Base-by-base conservation (phyloP, 2,329 filamentous ascomycete genomes). In the Aquanectria penicillioides region DNA sequence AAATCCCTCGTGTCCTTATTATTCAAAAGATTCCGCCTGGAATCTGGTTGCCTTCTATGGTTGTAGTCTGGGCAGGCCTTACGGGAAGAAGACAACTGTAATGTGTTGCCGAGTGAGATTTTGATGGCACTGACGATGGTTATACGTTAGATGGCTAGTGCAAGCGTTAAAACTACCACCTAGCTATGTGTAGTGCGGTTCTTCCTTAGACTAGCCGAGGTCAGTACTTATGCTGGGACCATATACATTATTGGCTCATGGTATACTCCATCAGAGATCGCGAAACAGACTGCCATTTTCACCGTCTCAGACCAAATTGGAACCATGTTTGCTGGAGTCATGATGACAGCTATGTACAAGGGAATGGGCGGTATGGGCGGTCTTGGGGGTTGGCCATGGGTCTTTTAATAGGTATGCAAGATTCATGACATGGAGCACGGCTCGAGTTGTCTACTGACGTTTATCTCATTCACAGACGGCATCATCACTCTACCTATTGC, bases 231-330 rank as follows among this genome's bases (percentile, higher is more conserved):
- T 4, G 67, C 68, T 3, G 71, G 73, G 0, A 71, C 54, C 1
- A 73, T 77, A 3, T 77, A 77, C 18, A 68, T 76, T 26, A 71
- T 77, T 29, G 75, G 75, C 0, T 74, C 80, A 0, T 87, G 85
- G 85, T 88, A 87, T n/a, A n/a, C n/a, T n/a, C n/a, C n/a, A n/a
- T n/a, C n/a, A n/a, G 86, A 88, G 57, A 80, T 89, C 0, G 84
- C 83, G 0, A 88, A 87, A 57, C 78, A 86, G 0, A 83, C 80
- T 1, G 85, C 83, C 17, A 81, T 88, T 31, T 88, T 88, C 68
- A 86, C 83, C 2, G 79, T 82, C 1, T 82, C 82, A 4, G 85
- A 83, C 0, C 78, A 86, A 2, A 80, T 83, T 0, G 85, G 85
- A 0, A 84, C 79, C 0, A 84, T 87, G 80, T 86, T 87, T 41